Base-by-base conservation (phyloP, 352 stramenopile species). In the Aphanomyces stellatus region DNA sequence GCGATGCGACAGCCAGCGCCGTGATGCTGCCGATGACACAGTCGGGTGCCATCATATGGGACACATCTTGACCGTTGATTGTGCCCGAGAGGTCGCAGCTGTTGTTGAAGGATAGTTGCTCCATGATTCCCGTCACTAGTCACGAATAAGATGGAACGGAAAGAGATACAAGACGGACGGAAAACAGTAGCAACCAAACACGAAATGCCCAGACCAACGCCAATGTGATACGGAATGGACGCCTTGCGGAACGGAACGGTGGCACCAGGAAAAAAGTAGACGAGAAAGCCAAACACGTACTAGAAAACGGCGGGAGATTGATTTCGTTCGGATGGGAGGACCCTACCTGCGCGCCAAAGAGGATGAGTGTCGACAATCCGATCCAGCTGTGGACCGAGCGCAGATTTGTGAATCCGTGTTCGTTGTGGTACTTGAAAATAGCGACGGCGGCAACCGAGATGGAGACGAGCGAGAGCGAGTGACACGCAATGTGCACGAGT, bases 351-450 rank as follows among this genome's bases (percentile, higher is more conserved):
- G 28, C 62, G 2, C 48, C 56, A 51, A 90, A 88, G 34, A 88
- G 55, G 43, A 90, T 74, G 55, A 88, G 69, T 30, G 81, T 85
- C 17, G 74, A 42, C 27, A 94, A 62, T 40, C 87, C 87, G n/a
- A 95, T 51, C 87, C 85, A 95, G 62, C 85, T 93, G 79, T 95
- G 87, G 10, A 94, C 74, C 62, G 82, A 92, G 74, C 93, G 93
- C 28, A 95, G 60, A 63, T 95, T 94, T 24, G 77, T 88, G 70
- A 94, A 94, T 24, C 71, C 73, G 69, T 90, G 85, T 51, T 93
- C 87, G 55, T 91, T 90, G 77, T 95, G 85, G 73, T 90, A 95
- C 42, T 81, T 80, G 53, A 95, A 93, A 53, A 95, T 85, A 0
- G 87, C 87, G 40, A 91, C 65, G 15, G 74, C 65, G 6, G 83